These are phyloP conservation scores for Hamamelis virginiana DNA, from an alignment of 164 flowering plant species.

Conservation along the genomic window DNA sequence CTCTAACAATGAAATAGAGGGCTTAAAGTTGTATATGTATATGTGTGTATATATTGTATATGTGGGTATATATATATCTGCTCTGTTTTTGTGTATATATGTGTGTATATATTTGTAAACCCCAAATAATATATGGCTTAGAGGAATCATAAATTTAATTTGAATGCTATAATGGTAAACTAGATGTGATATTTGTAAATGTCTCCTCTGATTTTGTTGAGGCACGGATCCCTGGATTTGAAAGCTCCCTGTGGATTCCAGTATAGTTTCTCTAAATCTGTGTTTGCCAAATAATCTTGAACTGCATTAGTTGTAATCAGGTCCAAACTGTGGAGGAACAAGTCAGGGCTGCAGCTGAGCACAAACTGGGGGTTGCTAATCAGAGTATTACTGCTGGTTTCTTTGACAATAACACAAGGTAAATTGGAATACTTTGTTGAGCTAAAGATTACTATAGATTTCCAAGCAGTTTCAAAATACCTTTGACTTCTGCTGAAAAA, in stretches of 20 bases:
- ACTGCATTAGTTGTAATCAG: slow-evolving; percentile 30
- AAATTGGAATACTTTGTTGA: not conserved
- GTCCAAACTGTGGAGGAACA: slow-evolving; percentile 97
- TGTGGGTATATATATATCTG: too few relatives aligned
- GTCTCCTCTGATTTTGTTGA: too few relatives aligned
- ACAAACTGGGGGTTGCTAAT: slow-evolving; percentile 98
- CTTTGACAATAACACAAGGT: slow-evolving; percentile 98
- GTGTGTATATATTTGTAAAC: too few relatives aligned
- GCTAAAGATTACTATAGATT: not conserved
- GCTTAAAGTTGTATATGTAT: too few relatives aligned
- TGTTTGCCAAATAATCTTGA: not conserved
- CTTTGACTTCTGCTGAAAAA: not conserved
- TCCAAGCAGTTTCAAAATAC: not conserved
- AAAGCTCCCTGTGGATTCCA: not conserved
- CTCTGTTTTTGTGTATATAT: too few relatives aligned
- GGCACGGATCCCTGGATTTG: not conserved
- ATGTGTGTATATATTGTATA: too few relatives aligned
- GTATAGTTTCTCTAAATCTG: not conserved
- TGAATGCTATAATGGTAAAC: not conserved
- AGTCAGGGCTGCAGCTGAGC: slow-evolving; percentile 99
- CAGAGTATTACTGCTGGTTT: slow-evolving; percentile 99
- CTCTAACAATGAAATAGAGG: too few relatives aligned
- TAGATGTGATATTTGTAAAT: not conserved
- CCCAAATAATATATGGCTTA: too few relatives aligned
- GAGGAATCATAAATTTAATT: too few relatives aligned